Evolutionary conservation across 305 asterid species (phyloP).

Genomic region (Fraxinus baroniana): DNA sequence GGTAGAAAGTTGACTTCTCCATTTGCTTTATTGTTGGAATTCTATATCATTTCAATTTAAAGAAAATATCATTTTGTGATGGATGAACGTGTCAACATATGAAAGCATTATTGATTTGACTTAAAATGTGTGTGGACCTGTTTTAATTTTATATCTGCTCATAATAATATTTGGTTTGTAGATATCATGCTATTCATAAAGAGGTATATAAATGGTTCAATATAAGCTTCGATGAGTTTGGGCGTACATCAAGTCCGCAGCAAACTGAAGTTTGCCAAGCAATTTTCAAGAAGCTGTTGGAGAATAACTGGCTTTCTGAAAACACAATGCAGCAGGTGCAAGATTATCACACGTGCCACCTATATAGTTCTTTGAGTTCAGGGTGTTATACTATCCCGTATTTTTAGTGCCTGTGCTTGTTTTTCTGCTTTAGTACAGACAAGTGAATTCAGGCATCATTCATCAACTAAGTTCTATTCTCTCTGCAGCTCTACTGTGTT

Average conservation of each 20-base stretch:
- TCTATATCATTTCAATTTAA: background rate
- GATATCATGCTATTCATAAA: conserved; percentile 83
- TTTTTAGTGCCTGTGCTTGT: conserved; percentile 7
- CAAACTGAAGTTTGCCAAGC: conserved; percentile 93
- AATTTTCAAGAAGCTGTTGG: conserved; percentile 71
- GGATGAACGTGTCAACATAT: background rate
- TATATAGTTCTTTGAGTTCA: background rate
- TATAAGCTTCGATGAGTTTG: conserved; percentile 89
- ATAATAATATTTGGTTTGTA: conserved; percentile 24
- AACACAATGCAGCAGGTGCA: conserved; percentile 83
- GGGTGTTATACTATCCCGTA: conserved; percentile 10
- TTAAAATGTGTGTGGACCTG: background rate
- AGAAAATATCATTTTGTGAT: background rate
- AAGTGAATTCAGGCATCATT: conserved; percentile 16
- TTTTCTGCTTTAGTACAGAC: background rate
- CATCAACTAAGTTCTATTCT: conserved; percentile 15
- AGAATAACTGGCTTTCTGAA: conserved; percentile 79
- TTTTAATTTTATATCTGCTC: conserved; percentile 12
- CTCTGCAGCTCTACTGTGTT: conserved; percentile 69
- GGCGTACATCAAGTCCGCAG: conserved; percentile 89
- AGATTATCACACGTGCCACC: background rate
- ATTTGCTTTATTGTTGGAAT: background rate
- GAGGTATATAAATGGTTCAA: conserved; percentile 82
- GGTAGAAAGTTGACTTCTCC: conserved; percentile 4
- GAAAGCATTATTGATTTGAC: background rate